Evolutionary conservation across 2,329 filamentous ascomycete species (phyloP).

Genomic region (Drechslerella stenobrocha): DNA sequence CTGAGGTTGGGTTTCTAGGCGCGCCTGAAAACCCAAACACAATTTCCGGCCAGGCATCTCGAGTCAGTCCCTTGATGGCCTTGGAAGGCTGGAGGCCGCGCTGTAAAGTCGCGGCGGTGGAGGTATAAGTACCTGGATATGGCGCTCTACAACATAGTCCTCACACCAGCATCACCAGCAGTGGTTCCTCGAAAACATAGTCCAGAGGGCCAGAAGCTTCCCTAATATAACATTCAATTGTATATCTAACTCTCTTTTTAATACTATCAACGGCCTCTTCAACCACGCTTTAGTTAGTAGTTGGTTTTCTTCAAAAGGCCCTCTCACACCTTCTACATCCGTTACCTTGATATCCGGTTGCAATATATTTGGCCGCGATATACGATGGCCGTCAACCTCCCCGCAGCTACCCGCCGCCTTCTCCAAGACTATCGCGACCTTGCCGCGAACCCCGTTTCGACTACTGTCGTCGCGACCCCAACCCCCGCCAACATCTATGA

Average conservation of each 20-base stretch:
- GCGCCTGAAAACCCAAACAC: not conserved
- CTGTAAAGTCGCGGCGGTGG: too few species aligned
- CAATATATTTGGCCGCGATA: not conserved
- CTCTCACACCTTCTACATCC: slow-evolving; percentile 1
- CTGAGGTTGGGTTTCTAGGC: not conserved
- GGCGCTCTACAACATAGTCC: slow-evolving; percentile 16
- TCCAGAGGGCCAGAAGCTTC: slow-evolving; percentile 4
- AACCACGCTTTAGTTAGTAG: slow-evolving; percentile 44
- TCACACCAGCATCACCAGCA: not conserved
- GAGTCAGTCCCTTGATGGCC: not conserved
- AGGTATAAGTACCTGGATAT: slow-evolving; percentile 20
- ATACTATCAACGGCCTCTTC: not conserved
- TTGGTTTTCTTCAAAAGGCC: slow-evolving; percentile 18
- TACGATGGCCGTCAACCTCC: slow-evolving; percentile 18
- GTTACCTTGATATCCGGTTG: not conserved
- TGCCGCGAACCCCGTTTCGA: slow-evolving; percentile 27
- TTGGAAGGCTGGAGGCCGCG: too few species aligned
- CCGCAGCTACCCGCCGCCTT: slow-evolving; percentile 41
- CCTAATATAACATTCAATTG: slow-evolving; percentile 1
- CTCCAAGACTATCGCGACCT: slow-evolving; percentile 43
- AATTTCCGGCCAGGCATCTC: not conserved
- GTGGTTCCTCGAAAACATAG: slow-evolving; percentile 2
- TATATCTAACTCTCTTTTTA: not conserved
- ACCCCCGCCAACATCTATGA: slow-evolving; percentile 41
- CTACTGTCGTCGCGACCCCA: slow-evolving; percentile 26